These are phyloP conservation scores for Exophiala xenobiotica DNA, from an alignment of 2,329 filamentous ascomycete genomes.

Conservation along the genomic window DNA sequence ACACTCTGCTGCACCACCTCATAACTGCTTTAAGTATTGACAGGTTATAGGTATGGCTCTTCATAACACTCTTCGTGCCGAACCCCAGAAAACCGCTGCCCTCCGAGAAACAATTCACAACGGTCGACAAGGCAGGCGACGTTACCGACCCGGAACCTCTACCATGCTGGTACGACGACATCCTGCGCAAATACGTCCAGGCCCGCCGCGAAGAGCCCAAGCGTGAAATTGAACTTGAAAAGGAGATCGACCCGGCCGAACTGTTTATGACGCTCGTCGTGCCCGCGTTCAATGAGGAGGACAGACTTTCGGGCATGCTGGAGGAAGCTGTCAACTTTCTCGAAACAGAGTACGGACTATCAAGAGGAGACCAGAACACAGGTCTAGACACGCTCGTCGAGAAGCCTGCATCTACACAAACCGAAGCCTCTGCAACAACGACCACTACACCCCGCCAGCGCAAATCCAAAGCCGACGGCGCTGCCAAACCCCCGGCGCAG, in stretches of 20 bases:
- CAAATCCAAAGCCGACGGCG: slow-evolving; percentile 33
- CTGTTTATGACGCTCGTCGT: slow-evolving; percentile 90
- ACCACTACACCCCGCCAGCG: slow-evolving; percentile 46
- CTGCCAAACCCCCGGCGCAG: slow-evolving; percentile 66
- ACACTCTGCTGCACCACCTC: background rate
- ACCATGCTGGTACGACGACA: slow-evolving; percentile 84
- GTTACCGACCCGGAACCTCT: slow-evolving; percentile 57
- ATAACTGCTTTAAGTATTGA: slow-evolving; percentile 3
- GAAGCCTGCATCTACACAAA: too few relatives aligned
- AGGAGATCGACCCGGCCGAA: slow-evolving; percentile 68
- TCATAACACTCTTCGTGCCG: slow-evolving; percentile 74
- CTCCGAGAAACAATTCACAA: slow-evolving; percentile 84
- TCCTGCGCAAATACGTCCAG: slow-evolving; percentile 55
- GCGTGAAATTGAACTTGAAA: slow-evolving; percentile 36
- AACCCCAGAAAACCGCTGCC: slow-evolving; percentile 70
- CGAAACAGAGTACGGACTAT: slow-evolving; percentile 68
- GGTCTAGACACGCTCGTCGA: background rate
- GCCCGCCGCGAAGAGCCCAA: slow-evolving; percentile 44
- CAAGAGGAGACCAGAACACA: slow-evolving; percentile 28
- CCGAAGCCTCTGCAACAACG: slow-evolving; percentile 4
- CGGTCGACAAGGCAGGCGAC: slow-evolving; percentile 65
- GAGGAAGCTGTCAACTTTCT: slow-evolving; percentile 88
- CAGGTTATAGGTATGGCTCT: slow-evolving; percentile 58
- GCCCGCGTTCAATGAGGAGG: slow-evolving; percentile 92
- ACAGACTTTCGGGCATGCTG: slow-evolving; percentile 77